A percentile compares a stretch with the other conserved stretches of the same genome.
Conservation (phyloP, 2,329 filamentous ascomycete genomes). For the Hypoxylon sp. region DNA sequence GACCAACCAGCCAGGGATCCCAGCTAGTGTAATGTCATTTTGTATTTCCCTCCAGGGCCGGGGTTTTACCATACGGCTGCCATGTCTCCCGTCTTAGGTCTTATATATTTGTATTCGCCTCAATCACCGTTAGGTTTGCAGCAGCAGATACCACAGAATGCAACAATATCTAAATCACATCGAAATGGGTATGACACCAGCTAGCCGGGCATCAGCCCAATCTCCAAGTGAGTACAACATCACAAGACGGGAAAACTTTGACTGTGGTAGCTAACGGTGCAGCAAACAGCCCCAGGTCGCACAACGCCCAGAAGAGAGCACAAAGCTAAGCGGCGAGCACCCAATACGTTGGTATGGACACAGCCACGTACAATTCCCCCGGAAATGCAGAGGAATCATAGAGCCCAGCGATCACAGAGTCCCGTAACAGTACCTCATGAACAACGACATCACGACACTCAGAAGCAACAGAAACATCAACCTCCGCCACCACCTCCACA, state of each 20-base stretch:
- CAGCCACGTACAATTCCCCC: constrained; percentile 22
- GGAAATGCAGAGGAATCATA: constrained; percentile 21
- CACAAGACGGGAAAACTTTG: background rate
- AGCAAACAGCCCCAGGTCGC: constrained; percentile 5
- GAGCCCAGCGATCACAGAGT: constrained; percentile 11
- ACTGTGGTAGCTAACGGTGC: background rate
- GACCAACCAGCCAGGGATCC: background rate
- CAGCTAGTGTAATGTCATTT: constrained; percentile 7
- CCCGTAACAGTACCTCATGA: constrained; percentile 4
- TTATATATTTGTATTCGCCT: constrained; percentile 19
- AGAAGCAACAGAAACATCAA: constrained; percentile 7
- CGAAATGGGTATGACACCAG: constrained; percentile 19
- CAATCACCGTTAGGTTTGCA: background rate
- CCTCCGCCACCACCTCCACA: constrained; percentile 2
- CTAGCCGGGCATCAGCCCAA: constrained; percentile 19
- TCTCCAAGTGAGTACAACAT: constrained; percentile 12
- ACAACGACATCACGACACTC: constrained; percentile 3
- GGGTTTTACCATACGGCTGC: constrained; percentile 10
- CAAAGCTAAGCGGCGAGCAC: constrained; percentile 19
- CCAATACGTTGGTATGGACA: constrained; percentile 24
- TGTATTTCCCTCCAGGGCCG: constrained; percentile 1
- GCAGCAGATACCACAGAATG: constrained; percentile 10
- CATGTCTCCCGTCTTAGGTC: constrained; percentile 1
- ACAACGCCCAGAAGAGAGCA: constrained; percentile 19
- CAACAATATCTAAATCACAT: constrained; percentile 9